These are phyloP conservation scores for Cokeromyces recurvatus DNA, from an alignment of 371 early-diverging fungal species.

Conservation along the genomic window DNA sequence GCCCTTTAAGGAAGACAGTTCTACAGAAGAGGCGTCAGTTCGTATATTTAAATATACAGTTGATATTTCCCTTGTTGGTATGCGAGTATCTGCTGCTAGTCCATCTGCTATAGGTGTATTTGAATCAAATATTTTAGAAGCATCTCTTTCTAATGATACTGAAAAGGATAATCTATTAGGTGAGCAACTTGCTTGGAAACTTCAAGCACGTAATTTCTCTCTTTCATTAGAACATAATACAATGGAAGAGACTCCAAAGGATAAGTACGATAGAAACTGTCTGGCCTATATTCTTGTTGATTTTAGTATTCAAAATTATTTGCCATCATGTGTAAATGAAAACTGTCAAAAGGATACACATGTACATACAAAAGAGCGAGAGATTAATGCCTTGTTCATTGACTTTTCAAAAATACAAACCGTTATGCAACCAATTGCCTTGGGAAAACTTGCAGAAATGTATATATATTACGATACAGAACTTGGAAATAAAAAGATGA, in stretches of 20 bases:
- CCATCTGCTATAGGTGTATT: slow-evolving; percentile 65
- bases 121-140: slow-evolving; percentile 61
- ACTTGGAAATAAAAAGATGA: slow-evolving; percentile 55
- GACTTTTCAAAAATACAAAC: slow-evolving; percentile 60
- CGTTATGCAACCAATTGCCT: slow-evolving; percentile 74
- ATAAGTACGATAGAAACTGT: slow-evolving; percentile 36
- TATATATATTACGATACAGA: slow-evolving; percentile 68
- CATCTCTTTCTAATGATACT: slow-evolving; percentile 49
- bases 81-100: slow-evolving; percentile 62
- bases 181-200: slow-evolving; percentile 44
- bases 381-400: slow-evolving; percentile 49
- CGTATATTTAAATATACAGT: slow-evolving; percentile 47
- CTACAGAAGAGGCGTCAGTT: neutral
- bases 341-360: slow-evolving; percentile 9
- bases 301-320: slow-evolving; percentile 58
- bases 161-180: neutral
- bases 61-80: slow-evolving; percentile 59
- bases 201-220: slow-evolving; percentile 51
- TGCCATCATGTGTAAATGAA: slow-evolving; percentile 1
- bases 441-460: slow-evolving; percentile 66
- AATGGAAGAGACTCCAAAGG: slow-evolving; percentile 18
- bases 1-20: neutral
- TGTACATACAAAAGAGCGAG: slow-evolving; percentile 11
- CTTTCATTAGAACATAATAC: slow-evolving; percentile 58
- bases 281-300: slow-evolving; percentile 71